Conservation (phyloP, 2,329 filamentous ascomycete genomes). For the Monilinia polystroma region DNA sequence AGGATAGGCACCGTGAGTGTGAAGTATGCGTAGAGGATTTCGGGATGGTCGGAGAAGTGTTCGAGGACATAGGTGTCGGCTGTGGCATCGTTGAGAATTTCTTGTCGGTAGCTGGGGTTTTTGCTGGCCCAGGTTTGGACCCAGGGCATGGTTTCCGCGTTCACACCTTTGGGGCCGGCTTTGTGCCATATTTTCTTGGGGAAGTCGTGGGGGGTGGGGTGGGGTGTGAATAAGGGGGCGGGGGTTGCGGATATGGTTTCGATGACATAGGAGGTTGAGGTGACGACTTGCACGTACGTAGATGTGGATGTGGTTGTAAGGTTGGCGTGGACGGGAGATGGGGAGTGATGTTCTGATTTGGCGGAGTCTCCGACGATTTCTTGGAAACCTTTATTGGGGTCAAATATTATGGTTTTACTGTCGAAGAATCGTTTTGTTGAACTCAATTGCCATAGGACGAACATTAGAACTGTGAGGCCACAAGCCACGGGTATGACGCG, state of each 20-base stretch:
- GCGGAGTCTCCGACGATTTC: background rate
- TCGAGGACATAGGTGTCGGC: background rate
- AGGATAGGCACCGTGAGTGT: background rate
- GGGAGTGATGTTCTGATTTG: background rate
- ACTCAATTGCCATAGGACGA: background rate
- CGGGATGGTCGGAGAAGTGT: background rate
- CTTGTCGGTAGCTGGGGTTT: background rate
- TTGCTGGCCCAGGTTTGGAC: background rate
- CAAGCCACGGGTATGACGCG: background rate
- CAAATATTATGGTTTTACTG: background rate
- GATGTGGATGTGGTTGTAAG: background rate
- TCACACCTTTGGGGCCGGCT: background rate
- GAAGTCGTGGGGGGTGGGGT: background rate
- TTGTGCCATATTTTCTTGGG: conserved; percentile 2
- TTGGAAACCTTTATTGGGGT: background rate
- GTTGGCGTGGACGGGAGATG: background rate
- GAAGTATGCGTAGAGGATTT: background rate
- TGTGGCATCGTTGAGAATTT: background rate
- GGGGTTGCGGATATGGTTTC: background rate
- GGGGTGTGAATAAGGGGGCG: background rate
- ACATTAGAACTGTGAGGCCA: background rate
- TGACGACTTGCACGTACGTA: background rate
- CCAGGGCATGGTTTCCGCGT: background rate
- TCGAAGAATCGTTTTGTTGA: background rate
- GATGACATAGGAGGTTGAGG: background rate